Percentiles rank a stretch among this genome's conserved stretches.
Conservation (phyloP, 371 early-diverging fungal species). For the Mortierella sp. region DNA sequence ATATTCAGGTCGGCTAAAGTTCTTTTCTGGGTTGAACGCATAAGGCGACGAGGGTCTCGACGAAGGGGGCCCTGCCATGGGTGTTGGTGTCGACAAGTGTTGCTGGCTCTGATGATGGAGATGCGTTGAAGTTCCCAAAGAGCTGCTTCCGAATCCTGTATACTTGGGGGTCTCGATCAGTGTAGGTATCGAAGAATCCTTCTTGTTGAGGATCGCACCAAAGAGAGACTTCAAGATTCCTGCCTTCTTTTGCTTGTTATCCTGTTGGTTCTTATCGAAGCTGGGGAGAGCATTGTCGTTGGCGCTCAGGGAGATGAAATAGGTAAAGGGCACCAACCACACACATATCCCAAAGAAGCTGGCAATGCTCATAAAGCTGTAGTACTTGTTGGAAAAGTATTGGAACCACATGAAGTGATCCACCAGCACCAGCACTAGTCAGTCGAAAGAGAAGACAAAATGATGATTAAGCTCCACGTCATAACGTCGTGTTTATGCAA, state of each 20-base stretch:
- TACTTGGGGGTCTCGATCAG: conserved; percentile 51
- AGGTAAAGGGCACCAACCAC: conserved; percentile 91
- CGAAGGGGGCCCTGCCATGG: conserved; percentile 2
- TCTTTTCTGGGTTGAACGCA: conserved; percentile 38
- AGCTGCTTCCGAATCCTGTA: conserved; percentile 39
- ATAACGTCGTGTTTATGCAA: background rate
- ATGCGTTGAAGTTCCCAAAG: conserved; percentile 13
- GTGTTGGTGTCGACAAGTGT: background rate
- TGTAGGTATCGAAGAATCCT: conserved; percentile 29
- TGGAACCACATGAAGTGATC: conserved; percentile 93
- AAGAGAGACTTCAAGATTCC: conserved; percentile 55
- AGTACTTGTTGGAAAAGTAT: conserved; percentile 79
- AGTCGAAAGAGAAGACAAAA: conserved; percentile 11
- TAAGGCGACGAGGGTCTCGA: conserved; percentile 7
- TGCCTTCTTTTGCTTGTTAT: conserved; percentile 41
- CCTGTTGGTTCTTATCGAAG: conserved; percentile 58
- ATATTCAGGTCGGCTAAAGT: conserved; percentile 20
- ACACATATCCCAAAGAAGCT: conserved; percentile 90
- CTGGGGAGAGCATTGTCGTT: conserved; percentile 88
- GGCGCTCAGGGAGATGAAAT: conserved; percentile 89
- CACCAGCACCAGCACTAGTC: conserved; percentile 77
- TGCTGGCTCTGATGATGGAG: conserved; percentile 4
- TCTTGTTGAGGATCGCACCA: conserved; percentile 51
- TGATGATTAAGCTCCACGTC: background rate
- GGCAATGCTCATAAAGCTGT: conserved; percentile 83